Conservation (phyloP, 805 yeast species). For the Kazachstania martiniae region DNA sequence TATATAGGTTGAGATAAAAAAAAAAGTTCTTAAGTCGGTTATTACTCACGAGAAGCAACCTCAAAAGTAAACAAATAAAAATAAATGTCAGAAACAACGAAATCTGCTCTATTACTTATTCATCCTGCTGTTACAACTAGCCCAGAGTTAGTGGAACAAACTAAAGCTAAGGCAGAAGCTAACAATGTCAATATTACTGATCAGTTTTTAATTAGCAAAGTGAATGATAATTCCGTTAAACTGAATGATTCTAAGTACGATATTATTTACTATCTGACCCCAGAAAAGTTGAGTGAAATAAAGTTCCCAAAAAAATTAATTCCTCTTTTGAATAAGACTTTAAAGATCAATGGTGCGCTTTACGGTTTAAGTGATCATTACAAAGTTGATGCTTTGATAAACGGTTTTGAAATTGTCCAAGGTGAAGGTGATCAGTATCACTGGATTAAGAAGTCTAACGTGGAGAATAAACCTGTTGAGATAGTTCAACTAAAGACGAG, state of each 20-base stretch:
- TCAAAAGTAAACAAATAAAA: neutral
- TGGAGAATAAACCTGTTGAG: conserved; percentile 16
- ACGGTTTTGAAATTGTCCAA: conserved; percentile 39
- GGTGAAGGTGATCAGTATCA: conserved; percentile 29
- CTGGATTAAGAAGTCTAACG: conserved; percentile 48
- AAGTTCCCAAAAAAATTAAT: conserved; percentile 39
- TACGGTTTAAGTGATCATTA: conserved; percentile 37
- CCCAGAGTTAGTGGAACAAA: conserved; percentile 34
- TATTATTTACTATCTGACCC: conserved; percentile 44
- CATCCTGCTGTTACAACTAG: conserved; percentile 61
- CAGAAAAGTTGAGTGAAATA: conserved; percentile 34
- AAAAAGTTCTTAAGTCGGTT: neutral
- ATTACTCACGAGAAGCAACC: too few relatives aligned
- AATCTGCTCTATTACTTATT: conserved; percentile 35
- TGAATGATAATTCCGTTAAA: conserved; percentile 37
- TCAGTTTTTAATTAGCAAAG: conserved; percentile 50
- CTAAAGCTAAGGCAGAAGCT: conserved; percentile 28
- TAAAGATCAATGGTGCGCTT: conserved; percentile 37
- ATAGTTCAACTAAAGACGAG: conserved; percentile 25
- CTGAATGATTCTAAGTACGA: conserved; percentile 32
- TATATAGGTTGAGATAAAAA: too few relatives aligned
- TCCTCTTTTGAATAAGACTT: conserved; percentile 29
- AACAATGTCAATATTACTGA: conserved; percentile 24
- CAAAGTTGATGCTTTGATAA: conserved; percentile 50
- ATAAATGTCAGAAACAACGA: neutral